Percentiles rank a stretch among this genome's conserved stretches.
These are phyloP conservation scores for Populus hybrid DNA, from an alignment of 441 rosid genomes.

Conservation along the genomic window DNA sequence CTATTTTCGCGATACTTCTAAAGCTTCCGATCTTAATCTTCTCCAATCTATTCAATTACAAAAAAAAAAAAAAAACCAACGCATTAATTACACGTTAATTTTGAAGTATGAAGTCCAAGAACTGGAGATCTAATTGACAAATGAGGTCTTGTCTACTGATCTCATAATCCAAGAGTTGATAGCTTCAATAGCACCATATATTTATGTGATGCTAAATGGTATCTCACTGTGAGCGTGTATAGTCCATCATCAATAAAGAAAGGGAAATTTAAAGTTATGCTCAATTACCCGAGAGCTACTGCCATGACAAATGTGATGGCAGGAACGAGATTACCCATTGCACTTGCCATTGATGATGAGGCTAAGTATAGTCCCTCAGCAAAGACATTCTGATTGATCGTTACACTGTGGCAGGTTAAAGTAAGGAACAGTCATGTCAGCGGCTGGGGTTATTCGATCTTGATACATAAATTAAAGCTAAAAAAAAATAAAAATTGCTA, in stretches of 20 bases:
- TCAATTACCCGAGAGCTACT: constrained; percentile 32
- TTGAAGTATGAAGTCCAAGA: too few relatives aligned
- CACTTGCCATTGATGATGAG: constrained; percentile 50
- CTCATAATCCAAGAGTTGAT: too few relatives aligned
- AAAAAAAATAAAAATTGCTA: neutral
- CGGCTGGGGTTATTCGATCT: neutral
- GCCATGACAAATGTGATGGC: constrained; percentile 52
- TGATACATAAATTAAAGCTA: neutral
- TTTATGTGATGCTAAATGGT: too few relatives aligned
- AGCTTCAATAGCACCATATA: too few relatives aligned
- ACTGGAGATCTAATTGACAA: too few relatives aligned
- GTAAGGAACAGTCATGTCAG: neutral
- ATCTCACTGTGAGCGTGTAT: too few relatives aligned
- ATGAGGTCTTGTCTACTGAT: too few relatives aligned
- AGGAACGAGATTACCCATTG: constrained; percentile 47
- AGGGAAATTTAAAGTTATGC: too few relatives aligned
- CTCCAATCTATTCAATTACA: constrained; percentile 29
- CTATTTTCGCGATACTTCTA: constrained; percentile 57
- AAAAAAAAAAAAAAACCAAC: too few relatives aligned
- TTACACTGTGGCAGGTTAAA: constrained; percentile 29
- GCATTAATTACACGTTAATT: too few relatives aligned
- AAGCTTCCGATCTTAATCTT: constrained; percentile 37
- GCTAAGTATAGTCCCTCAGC: constrained; percentile 51
- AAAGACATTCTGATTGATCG: constrained; percentile 44
- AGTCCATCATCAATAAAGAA: too few relatives aligned